Conservation (phyloP, 139 green algal species). For the Chlamydomonas incerta region DNA sequence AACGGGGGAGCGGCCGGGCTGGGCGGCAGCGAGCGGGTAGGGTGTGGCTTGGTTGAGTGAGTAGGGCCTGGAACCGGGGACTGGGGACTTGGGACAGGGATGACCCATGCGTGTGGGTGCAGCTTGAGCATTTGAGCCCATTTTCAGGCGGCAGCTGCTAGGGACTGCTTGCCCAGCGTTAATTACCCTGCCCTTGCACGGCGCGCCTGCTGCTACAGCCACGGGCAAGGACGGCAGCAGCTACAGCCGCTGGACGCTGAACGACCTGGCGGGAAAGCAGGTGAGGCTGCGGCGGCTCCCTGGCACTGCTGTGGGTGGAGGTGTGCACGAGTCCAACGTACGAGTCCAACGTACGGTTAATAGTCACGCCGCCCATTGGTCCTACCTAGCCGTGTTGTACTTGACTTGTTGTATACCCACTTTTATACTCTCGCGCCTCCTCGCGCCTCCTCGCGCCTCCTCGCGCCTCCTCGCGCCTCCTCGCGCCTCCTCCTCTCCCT, state of each 20-base stretch:
- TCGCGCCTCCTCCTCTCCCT: background rate
- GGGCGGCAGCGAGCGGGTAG: too few relatives aligned
- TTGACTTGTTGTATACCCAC: too few relatives aligned
- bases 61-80: too few relatives aligned
- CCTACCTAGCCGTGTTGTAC: too few relatives aligned
- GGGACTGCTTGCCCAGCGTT: background rate
- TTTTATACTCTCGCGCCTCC: conserved; percentile 34
- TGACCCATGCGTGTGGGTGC: background rate
- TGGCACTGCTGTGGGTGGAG: background rate
- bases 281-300: background rate
- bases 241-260: conserved; percentile 37
- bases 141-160: background rate
- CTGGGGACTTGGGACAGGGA: background rate
- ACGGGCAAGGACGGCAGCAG: conserved; percentile 20
- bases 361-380: too few relatives aligned
- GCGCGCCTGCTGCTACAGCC: background rate
- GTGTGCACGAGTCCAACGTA: too few relatives aligned
- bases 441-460: too few relatives aligned
- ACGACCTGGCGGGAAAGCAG: conserved; percentile 40
- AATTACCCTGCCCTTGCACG: background rate
- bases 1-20: too few relatives aligned
- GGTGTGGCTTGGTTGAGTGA: too few relatives aligned
- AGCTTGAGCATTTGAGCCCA: background rate
- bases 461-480: too few relatives aligned
- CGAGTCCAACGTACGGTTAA: too few relatives aligned